A percentile compares a stretch with the other conserved stretches of the same genome.
Evolutionary conservation across 202 grass and related monocot genomes (phyloP).

Genomic region (Zizania palustris): DNA sequence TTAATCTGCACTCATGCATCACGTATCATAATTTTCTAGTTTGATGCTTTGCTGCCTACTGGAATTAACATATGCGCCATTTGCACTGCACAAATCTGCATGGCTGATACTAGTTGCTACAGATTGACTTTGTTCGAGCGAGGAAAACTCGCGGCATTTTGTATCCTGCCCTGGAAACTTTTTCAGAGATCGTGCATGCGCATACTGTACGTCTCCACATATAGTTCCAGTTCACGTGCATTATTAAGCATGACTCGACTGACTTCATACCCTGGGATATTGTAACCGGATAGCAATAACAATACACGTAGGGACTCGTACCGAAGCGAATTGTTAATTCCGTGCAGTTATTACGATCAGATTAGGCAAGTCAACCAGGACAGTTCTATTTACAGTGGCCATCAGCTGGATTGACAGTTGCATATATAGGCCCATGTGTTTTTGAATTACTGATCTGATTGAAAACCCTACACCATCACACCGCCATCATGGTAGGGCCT

Average conservation of each 20-base stretch:
- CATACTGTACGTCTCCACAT: background rate
- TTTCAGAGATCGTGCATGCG: conserved; percentile 16
- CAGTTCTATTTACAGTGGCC: background rate
- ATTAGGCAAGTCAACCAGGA: conserved; percentile 23
- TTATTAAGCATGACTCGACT: conserved; percentile 20
- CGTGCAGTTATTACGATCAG: conserved; percentile 16
- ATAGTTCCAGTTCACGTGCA: background rate
- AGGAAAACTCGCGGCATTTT: conserved; percentile 15
- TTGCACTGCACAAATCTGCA: background rate
- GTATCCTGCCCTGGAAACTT: background rate
- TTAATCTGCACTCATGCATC: background rate
- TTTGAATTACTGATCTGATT: conserved; percentile 1
- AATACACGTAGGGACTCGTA: background rate
- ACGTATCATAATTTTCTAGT: background rate
- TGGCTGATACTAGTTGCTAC: background rate
- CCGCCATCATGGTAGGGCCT: conserved; percentile 41
- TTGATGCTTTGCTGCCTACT: background rate
- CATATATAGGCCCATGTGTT: conserved; percentile 32
- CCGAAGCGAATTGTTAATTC: conserved; percentile 7
- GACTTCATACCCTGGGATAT: conserved; percentile 7
- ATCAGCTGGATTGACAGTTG: background rate
- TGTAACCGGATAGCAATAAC: background rate
- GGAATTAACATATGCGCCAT: background rate
- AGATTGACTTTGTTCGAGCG: conserved; percentile 28
- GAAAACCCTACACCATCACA: conserved; percentile 9